A percentile compares a stretch with the other conserved stretches of the same genome.
Conservation (phyloP, 179 eudicot species). For the Drosera spatulata region DNA sequence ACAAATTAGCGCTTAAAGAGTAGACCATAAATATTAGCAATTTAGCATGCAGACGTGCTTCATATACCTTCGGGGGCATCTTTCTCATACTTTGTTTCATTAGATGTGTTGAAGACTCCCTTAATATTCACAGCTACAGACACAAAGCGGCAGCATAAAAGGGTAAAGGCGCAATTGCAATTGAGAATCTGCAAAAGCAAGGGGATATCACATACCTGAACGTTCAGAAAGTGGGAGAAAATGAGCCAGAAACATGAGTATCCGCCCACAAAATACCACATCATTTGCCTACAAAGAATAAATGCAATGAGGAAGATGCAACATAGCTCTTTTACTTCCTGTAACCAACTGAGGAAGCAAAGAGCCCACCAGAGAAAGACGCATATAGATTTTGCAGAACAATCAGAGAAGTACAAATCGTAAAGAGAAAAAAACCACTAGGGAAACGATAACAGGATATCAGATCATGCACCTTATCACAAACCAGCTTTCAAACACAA, state of each 20-base stretch:
- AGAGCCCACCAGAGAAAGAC: too few species aligned
- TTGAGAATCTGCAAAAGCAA: not conserved
- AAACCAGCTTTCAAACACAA: not conserved
- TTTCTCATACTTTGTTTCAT: conserved; percentile 90
- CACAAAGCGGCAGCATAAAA: conserved; percentile 6
- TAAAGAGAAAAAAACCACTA: too few species aligned
- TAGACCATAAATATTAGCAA: not conserved
- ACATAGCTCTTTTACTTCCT: not conserved
- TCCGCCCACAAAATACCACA: conserved; percentile 98
- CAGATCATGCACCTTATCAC: too few species aligned
- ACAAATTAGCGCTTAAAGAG: conserved; percentile 5
- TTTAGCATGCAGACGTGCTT: not conserved
- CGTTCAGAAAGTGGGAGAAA: conserved; percentile 98
- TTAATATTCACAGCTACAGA: conserved; percentile 94
- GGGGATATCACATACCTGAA: conserved; percentile 51
- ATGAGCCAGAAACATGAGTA: conserved; percentile 98
- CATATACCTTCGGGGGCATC: conserved; percentile 69
- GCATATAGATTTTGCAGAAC: too few species aligned
- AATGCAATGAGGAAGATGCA: not conserved
- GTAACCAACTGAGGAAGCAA: too few species aligned
- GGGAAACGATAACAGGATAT: too few species aligned
- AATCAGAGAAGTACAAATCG: too few species aligned
- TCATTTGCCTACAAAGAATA: conserved; percentile 75
- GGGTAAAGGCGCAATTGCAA: not conserved
- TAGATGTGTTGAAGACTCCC: conserved; percentile 98